Evolutionary conservation across 495 filamentous ascomycete species (phyloP).

Genomic region (Aspergillus ostianus): DNA sequence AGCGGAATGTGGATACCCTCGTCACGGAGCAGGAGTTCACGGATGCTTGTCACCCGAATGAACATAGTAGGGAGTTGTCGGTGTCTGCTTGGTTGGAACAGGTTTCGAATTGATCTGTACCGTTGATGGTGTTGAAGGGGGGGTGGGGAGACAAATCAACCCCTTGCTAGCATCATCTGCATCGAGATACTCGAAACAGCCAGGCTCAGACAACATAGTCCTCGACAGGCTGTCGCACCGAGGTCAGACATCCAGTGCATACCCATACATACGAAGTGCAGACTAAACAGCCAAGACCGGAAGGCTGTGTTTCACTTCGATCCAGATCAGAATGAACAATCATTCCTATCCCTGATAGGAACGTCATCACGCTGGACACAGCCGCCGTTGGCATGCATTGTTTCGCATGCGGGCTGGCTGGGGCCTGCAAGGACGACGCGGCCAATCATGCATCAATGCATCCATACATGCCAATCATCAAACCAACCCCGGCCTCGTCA

Average conservation of each 20-base stretch:
- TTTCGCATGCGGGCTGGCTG: too few species aligned
- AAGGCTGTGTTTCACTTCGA: too few species aligned
- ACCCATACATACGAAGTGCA: neutral
- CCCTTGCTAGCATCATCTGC: too few species aligned
- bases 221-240: too few species aligned
- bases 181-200: too few species aligned
- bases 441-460: neutral
- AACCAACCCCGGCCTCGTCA: constrained; percentile 1
- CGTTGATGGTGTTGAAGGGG: too few species aligned
- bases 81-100: constrained; percentile 68
- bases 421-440: neutral
- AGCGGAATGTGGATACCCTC: constrained; percentile 46
- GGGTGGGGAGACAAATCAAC: too few species aligned
- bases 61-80: constrained; percentile 57
- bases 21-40: constrained; percentile 40
- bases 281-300: neutral
- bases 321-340: too few species aligned
- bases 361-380: constrained; percentile 21
- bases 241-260: too few species aligned
- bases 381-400: constrained; percentile 16
- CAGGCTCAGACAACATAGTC: too few species aligned
- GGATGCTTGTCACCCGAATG: constrained; percentile 59
- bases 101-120: constrained; percentile 40
- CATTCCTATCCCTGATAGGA: constrained; percentile 24
- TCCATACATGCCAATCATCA: neutral